These are phyloP conservation scores for Colletotrichum neosansevieriae DNA, from an alignment of 2,329 filamentous ascomycete species.

Conservation along the genomic window DNA sequence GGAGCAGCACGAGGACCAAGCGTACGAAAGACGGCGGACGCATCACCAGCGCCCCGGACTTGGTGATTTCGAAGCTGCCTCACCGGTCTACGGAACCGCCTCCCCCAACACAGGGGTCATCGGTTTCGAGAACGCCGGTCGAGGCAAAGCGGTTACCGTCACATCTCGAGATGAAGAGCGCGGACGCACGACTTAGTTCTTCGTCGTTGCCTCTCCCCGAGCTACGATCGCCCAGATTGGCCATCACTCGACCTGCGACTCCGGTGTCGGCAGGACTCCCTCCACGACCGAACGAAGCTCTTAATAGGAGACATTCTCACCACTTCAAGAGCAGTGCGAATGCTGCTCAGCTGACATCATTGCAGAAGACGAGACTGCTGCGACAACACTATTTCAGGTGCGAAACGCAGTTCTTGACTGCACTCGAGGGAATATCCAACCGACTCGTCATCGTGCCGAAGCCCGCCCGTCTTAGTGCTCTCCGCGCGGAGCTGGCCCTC, in stretches of 20 bases:
- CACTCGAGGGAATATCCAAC: constrained; percentile 86
- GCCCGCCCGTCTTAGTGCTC: constrained; percentile 81
- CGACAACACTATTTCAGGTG: constrained; percentile 87
- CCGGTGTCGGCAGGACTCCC: constrained; percentile 67
- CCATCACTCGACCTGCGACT: constrained; percentile 65
- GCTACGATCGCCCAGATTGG: constrained; percentile 63
- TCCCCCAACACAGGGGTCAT: constrained; percentile 31
- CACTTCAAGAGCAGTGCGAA: constrained; percentile 67
- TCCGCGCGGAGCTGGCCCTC: constrained; percentile 83
- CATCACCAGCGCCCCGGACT: constrained; percentile 59
- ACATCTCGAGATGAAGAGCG: constrained; percentile 63
- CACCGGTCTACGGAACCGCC: constrained; percentile 29
- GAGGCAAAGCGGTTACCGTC: constrained; percentile 57
- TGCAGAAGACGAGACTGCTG: constrained; percentile 78
- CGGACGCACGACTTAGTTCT: constrained; percentile 75
- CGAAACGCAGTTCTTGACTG: constrained; percentile 83
- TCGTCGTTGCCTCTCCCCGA: constrained; percentile 76
- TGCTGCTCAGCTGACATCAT: constrained; percentile 70
- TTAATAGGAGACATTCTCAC: constrained; percentile 71
- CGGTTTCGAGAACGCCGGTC: constrained; percentile 47
- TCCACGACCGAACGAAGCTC: constrained; percentile 60
- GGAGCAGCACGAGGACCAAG: constrained; percentile 64
- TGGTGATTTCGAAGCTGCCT: constrained; percentile 43
- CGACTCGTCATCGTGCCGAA: constrained; percentile 87
- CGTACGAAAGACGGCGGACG: constrained; percentile 60